A percentile compares a stretch with the other conserved stretches of the same genome.
phyloP scores from a whole-genome alignment of 2,329 filamentous ascomycete genomes.

The Monosporascus sp. region DNA sequence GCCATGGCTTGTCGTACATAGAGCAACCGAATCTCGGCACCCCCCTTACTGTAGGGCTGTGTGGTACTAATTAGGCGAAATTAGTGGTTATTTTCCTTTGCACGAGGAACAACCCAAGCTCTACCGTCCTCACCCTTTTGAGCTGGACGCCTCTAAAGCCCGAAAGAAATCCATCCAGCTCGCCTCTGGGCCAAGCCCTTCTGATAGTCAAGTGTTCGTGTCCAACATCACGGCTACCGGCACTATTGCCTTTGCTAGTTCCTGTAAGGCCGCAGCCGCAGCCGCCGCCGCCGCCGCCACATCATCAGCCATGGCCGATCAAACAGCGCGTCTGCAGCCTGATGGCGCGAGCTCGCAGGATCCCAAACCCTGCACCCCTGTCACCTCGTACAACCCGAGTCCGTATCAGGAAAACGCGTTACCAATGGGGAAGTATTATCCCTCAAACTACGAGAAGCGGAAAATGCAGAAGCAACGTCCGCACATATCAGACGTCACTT shows the following conservation, averaged over 20 bases:
- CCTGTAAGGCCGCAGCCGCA: constrained; percentile 9
- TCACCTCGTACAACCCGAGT: constrained; percentile 46
- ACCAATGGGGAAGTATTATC: constrained; percentile 59
- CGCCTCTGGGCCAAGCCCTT: constrained; percentile 26
- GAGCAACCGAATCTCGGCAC: background rate
- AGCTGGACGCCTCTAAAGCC: constrained; percentile 34
- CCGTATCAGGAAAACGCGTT: constrained; percentile 42
- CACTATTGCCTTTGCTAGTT: constrained; percentile 14
- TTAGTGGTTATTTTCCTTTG: constrained; percentile 55
- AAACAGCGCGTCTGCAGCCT: constrained; percentile 16
- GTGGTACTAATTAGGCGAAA: background rate
- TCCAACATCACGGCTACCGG: constrained; percentile 10
- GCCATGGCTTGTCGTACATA: constrained; percentile 1
- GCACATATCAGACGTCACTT: constrained; percentile 18
- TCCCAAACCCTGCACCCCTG: constrained; percentile 33
- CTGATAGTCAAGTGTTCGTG: constrained; percentile 7
- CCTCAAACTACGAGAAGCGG: constrained; percentile 51
- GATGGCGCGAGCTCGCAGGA: constrained; percentile 6
- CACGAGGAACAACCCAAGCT: constrained; percentile 50
- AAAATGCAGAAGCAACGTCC: constrained; percentile 17
- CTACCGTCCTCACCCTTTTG: constrained; percentile 47
- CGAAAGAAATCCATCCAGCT: constrained; percentile 29
- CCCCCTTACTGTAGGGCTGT: background rate
- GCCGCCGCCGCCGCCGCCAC: constrained; percentile 13
- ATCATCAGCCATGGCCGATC: constrained; percentile 15